Conservation (phyloP, 2,329 filamentous ascomycete species). For the Scedosporium aurantiacum region DNA sequence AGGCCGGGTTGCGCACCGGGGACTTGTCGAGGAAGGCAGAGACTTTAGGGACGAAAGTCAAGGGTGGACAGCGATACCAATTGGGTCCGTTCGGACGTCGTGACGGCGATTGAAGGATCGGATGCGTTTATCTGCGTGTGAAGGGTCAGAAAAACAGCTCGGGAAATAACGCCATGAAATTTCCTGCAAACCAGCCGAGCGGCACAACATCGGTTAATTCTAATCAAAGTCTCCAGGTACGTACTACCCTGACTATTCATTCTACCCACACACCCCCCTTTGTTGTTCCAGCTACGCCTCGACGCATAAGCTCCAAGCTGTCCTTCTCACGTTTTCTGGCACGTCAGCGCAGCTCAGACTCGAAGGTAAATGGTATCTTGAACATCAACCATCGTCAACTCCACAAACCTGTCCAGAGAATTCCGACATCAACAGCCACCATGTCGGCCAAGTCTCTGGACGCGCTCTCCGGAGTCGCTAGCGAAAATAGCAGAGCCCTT, state of each 20-base stretch:
- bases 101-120: slow-evolving; percentile 2
- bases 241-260: neutral
- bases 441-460: slow-evolving; percentile 37
- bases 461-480: slow-evolving; percentile 64
- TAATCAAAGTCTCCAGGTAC: neutral
- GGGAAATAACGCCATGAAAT: slow-evolving; percentile 7
- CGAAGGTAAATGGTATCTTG: slow-evolving; percentile 16
- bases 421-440: slow-evolving; percentile 17
- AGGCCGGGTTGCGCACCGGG: neutral
- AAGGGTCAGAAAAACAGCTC: slow-evolving; percentile 7
- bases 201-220: slow-evolving; percentile 4
- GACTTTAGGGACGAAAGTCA: neutral
- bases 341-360: neutral
- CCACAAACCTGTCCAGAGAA: slow-evolving; percentile 11
- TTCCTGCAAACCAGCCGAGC: neutral
- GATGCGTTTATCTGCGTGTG: neutral
- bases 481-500: slow-evolving; percentile 71
- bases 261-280: neutral
- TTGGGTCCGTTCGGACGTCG: slow-evolving; percentile 6
- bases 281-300: neutral
- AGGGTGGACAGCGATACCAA: slow-evolving; percentile 3
- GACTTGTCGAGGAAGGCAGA: neutral
- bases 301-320: slow-evolving; percentile 31
- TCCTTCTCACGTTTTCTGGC: slow-evolving; percentile 20
- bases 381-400: slow-evolving; percentile 22